Percentiles rank a stretch among this genome's conserved stretches.
phyloP scores from a whole-genome alignment of 2,329 filamentous ascomycete genomes.

The Fusarium stilboides region DNA sequence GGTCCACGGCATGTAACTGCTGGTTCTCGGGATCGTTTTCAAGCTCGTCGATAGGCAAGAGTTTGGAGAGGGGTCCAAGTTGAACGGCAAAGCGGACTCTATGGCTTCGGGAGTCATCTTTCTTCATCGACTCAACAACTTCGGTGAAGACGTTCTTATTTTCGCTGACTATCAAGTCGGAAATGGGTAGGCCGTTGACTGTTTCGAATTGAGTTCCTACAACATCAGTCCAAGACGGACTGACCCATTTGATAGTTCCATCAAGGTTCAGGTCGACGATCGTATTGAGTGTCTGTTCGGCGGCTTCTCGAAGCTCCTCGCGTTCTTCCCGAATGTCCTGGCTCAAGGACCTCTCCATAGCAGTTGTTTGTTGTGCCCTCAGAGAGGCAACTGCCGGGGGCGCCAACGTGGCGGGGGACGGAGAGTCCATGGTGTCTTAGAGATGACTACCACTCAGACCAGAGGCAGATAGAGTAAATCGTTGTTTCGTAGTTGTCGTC shows the following conservation, averaged over 20 bases:
- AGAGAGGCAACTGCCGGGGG: conserved; percentile 69
- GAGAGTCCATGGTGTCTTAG: conserved; percentile 58
- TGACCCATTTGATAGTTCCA: conserved; percentile 94
- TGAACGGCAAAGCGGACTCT: conserved; percentile 85
- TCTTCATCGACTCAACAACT: conserved; percentile 88
- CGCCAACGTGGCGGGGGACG: conserved; percentile 58
- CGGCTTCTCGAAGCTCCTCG: conserved; percentile 93
- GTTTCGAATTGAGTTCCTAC: conserved; percentile 83
- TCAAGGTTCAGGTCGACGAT: conserved; percentile 95
- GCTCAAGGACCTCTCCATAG: conserved; percentile 80
- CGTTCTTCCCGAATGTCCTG: conserved; percentile 94
- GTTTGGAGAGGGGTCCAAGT: conserved; percentile 78
- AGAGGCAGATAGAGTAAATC: conserved; percentile 23
- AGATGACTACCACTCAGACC: conserved; percentile 14
- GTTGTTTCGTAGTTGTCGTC: conserved; percentile 40
- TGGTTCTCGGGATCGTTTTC: conserved; percentile 58
- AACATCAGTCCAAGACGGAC: conserved; percentile 94
- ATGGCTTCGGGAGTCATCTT: conserved; percentile 93
- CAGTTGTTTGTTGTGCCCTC: conserved; percentile 63
- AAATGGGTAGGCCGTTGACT: conserved; percentile 82
- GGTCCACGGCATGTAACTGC: conserved; percentile 70
- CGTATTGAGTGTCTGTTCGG: conserved; percentile 95
- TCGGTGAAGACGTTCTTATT: conserved; percentile 86
- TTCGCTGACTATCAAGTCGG: conserved; percentile 83
- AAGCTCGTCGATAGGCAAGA: conserved; percentile 64